These are phyloP conservation scores for Phycomyces blakesleeanus DNA, from an alignment of 192 early-diverging fungal species.

Conservation along the genomic window DNA sequence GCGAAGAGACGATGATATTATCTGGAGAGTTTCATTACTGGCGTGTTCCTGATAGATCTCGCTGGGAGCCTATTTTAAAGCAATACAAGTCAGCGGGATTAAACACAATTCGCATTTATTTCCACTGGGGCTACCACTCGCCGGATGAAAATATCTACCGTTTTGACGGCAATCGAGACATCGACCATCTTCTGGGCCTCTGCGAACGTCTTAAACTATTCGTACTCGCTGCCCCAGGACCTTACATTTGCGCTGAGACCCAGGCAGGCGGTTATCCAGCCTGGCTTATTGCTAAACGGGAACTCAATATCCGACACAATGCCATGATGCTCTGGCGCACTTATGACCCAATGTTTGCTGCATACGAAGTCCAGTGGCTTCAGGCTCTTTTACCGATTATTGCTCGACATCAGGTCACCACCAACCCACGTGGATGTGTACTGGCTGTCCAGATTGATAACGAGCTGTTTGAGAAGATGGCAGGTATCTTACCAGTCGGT, in stretches of 20 bases:
- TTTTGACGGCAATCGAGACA: conserved; percentile 71
- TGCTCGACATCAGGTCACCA: conserved; percentile 74
- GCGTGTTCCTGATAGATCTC: conserved; percentile 62
- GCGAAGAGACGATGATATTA: conserved; percentile 60
- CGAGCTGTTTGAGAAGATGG: conserved; percentile 61
- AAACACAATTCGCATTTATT: conserved; percentile 82
- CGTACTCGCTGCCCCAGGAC: conserved; percentile 80
- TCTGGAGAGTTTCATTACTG: conserved; percentile 88
- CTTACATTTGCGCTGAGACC: conserved; percentile 80
- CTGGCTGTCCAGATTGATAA: conserved; percentile 83
- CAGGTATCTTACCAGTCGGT: conserved; percentile 63
- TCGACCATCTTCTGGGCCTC: conserved; percentile 65
- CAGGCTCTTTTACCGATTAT: conserved; percentile 71
- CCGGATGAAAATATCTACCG: conserved; percentile 66
- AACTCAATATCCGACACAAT: conserved; percentile 72
- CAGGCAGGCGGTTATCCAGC: conserved; percentile 71
- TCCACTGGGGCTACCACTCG: conserved; percentile 89
- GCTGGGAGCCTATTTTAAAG: conserved; percentile 67
- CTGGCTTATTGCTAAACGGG: conserved; percentile 74
- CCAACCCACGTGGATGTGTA: conserved; percentile 64
- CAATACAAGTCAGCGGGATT: conserved; percentile 72
- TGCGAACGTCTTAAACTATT: conserved; percentile 72
- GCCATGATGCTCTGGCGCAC: conserved; percentile 58
- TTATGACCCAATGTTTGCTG: conserved; percentile 67
- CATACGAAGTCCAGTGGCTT: conserved; percentile 73